Base-by-base conservation (phyloP, 768 basidiomycete genomes). In the Gloeopeniophorella convolvens region DNA sequence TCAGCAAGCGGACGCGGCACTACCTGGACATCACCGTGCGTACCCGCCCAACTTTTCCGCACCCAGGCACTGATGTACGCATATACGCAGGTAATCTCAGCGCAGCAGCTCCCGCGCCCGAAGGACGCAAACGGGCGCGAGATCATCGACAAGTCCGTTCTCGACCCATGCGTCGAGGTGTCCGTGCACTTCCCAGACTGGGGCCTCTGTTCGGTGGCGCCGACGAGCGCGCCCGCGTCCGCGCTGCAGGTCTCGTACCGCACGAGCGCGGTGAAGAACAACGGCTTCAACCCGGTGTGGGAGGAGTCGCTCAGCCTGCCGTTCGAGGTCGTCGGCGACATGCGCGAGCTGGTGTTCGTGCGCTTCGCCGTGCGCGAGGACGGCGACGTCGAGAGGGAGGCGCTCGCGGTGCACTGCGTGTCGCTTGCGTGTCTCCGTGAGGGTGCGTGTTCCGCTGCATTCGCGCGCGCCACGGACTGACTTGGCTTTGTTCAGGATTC, bases 231-330 rank as follows among this genome's bases (percentile, higher is more conserved):
- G 5, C 59, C 70, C 4, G 71, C 73, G 5, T 59, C 70, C 4
- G 71, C 73, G 24, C 70, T 74, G 20, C 72, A 75, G 5, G 65
- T 83, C n/a, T 72, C 73, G 4, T 65, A 65, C 47, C 73, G 76
- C 35, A 95, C 90, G 3, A 68, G 66, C 18, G 70, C 75, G 0
- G 79, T 94, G 48, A 81, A 79, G 67, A 85, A 89, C 64, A 94
- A 94, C 62, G 90, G 93, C 0, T 93, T 95, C 71, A 96, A 96
- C 65, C 95, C 95, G 0, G 68, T 79, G 1, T 97, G 93, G 89
- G 75, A 89, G 55, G 80, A 92, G 59, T 63, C 64, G 32, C 66
- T 93, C 21, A 65, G 68, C 16, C 65, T 94, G 18, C 82, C 83
- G n/a, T 93, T 93, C 60, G 79, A 81, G 42, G 82, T 83, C 58